Evolutionary conservation across 108 stramenopile species (phyloP).

Genomic region (Pseudonitzschia delicatissima): DNA sequence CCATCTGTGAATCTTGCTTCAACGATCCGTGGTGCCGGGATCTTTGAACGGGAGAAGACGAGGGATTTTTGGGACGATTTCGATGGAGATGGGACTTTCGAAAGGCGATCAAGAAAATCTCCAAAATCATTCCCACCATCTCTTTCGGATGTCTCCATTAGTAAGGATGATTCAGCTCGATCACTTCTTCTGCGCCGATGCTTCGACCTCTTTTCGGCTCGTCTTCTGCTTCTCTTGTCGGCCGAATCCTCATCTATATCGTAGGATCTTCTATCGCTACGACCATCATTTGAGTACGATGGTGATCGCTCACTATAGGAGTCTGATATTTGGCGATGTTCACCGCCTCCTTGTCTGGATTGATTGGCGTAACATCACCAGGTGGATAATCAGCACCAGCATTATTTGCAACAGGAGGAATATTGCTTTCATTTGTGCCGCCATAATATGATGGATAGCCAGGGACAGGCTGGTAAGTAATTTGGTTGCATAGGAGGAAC

Average conservation of each 20-base stretch:
- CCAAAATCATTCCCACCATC: neutral
- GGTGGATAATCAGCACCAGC: neutral
- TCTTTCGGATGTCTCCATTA: neutral
- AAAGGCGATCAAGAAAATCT: conserved; percentile 7
- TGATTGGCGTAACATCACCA: neutral
- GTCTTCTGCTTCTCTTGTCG: neutral
- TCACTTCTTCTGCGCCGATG: neutral
- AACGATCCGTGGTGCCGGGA: conserved; percentile 3
- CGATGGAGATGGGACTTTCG: conserved; percentile 1
- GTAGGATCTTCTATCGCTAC: neutral
- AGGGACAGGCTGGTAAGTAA: conserved; percentile 4
- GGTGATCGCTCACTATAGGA: neutral
- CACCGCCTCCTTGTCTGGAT: neutral
- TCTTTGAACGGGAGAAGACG: neutral
- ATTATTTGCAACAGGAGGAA: neutral
- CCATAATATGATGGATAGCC: conserved; percentile 8
- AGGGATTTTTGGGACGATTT: neutral
- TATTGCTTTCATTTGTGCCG: neutral
- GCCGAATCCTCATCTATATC: neutral
- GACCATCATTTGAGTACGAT: neutral
- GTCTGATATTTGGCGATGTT: neutral
- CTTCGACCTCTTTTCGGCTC: conserved; percentile 6
- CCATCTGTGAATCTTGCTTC: no score
- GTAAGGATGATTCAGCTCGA: neutral
- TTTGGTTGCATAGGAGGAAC: neutral